Base-by-base conservation (phyloP, 1,284 basidiomycete genomes). In the Trichosporon asahii region DNA sequence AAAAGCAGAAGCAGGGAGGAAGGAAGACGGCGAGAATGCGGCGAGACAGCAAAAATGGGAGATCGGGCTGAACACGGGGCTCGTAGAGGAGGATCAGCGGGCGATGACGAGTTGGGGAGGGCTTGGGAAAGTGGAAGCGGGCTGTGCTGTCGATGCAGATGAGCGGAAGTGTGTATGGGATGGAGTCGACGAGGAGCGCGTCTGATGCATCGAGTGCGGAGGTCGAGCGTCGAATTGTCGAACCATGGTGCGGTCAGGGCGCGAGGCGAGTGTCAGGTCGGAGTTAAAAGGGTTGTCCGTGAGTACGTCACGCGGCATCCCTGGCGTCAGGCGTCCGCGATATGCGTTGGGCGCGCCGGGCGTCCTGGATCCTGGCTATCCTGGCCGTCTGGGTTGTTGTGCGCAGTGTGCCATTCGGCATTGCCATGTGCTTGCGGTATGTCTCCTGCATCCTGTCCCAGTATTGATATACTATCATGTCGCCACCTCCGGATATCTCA, bases 251-350 rank as follows among this genome's bases (percentile, higher is more conserved):
- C 15, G 55, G 27, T 61, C 57, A 61, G 29, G 57, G 57, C 53
- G 29, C 57, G 21, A 25, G 11, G 15, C 49, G 49, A 61, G 29
- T 61, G 15, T 61, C 57, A 61, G 57, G 57, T 61, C 57, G 57
- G 57, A 61, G 57, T 61, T 61, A 61, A 61, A 61, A 61, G 29
- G 57, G 57, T 31, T 61, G 57, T 61, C 57, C 57, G 57, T 33
- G 27, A 33, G 49, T 61, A 61, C 57, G 57, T 61, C 57, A 61
- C 57, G 57, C 57, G 57, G 57, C 57, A 11, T 7, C 57, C 57
- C 57, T 61, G 57, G 53, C 53, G 35, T 37, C 35, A 14, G 53
- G 27, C 29, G 27, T n/a, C 49, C 49, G 49, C 49, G 21, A 53
- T 53, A 53, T 53, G 49, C 49, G 49, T 21, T 53, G 49, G 49